A percentile compares a stretch with the other conserved stretches of the same genome.
phyloP scores from a whole-genome alignment of 192 early-diverging fungal genomes.

The Coemansia furcata region DNA sequence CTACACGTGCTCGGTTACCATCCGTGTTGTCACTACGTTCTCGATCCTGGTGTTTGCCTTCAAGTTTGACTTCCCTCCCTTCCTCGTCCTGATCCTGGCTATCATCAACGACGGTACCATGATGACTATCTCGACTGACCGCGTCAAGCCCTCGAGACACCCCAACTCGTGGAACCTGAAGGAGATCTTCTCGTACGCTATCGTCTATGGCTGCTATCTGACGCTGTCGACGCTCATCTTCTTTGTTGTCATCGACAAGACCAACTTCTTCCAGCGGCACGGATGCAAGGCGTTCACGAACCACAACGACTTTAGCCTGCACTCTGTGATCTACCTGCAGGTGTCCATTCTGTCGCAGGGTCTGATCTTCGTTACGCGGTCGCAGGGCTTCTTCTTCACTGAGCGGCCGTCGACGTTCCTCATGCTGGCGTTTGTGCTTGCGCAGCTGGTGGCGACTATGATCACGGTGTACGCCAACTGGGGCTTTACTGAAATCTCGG shows the following conservation, averaged over 20 bases:
- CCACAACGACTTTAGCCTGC: slow-evolving; percentile 64
- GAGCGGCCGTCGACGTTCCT: slow-evolving; percentile 72
- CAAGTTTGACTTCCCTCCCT: slow-evolving; percentile 80
- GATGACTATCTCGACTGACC: slow-evolving; percentile 88
- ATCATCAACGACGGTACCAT: slow-evolving; percentile 92
- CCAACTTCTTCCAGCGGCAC: slow-evolving; percentile 66
- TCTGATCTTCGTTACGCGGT: slow-evolving; percentile 76
- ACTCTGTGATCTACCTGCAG: slow-evolving; percentile 79
- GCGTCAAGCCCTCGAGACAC: slow-evolving; percentile 72
- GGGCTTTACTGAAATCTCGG: slow-evolving; percentile 70
- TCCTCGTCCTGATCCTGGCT: slow-evolving; percentile 84
- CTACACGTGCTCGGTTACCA: slow-evolving; percentile 88
- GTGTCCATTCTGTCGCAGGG: slow-evolving; percentile 76
- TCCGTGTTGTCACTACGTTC: slow-evolving; percentile 74
- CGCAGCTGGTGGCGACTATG: slow-evolving; percentile 72
- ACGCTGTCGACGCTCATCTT: slow-evolving; percentile 77
- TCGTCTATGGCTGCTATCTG: slow-evolving; percentile 82
- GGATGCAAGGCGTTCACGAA: slow-evolving; percentile 52
- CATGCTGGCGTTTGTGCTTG: slow-evolving; percentile 63
- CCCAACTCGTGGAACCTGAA: slow-evolving; percentile 88
- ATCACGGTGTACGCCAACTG: slow-evolving; percentile 84
- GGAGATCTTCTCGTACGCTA: slow-evolving; percentile 84
- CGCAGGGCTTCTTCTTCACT: slow-evolving; percentile 72
- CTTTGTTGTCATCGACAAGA: slow-evolving; percentile 63
- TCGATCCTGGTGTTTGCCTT: slow-evolving; percentile 72